phyloP scores from a whole-genome alignment of 148 eudicot genomes.

The Camellia sinensis region DNA sequence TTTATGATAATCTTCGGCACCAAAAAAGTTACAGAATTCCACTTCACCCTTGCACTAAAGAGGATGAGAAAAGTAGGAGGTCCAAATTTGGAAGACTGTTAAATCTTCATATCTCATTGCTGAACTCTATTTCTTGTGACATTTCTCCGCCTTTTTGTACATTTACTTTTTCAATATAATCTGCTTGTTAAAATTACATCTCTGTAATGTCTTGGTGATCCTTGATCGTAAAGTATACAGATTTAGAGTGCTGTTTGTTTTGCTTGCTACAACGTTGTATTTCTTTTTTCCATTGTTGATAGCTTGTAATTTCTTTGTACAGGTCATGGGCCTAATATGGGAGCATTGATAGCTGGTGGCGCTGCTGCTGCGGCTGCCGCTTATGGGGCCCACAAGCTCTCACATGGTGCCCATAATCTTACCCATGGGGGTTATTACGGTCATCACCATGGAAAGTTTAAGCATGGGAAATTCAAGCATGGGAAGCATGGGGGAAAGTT shows the following conservation, averaged over 20 bases:
- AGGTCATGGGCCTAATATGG: constrained; percentile 37
- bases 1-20: background rate
- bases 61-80: background rate
- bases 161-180: background rate
- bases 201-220: background rate
- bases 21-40: background rate
- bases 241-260: background rate
- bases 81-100: background rate
- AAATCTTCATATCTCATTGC: background rate
- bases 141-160: background rate
- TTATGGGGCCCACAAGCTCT: constrained; percentile 50
- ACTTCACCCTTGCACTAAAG: no score
- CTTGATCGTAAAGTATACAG: background rate
- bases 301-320: background rate
- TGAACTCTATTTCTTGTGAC: background rate
- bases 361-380: constrained; percentile 59
- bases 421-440: constrained; percentile 11
- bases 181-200: background rate
- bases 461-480: constrained; percentile 35
- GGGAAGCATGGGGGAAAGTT: constrained; percentile 27
- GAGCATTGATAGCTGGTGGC: constrained; percentile 55
- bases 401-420: constrained; percentile 31
- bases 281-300: background rate
- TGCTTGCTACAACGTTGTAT: background rate
- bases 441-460: constrained; percentile 34